Base-by-base conservation (phyloP, 371 early-diverging fungal genomes). In the Polyrhizophydium stewartii region DNA sequence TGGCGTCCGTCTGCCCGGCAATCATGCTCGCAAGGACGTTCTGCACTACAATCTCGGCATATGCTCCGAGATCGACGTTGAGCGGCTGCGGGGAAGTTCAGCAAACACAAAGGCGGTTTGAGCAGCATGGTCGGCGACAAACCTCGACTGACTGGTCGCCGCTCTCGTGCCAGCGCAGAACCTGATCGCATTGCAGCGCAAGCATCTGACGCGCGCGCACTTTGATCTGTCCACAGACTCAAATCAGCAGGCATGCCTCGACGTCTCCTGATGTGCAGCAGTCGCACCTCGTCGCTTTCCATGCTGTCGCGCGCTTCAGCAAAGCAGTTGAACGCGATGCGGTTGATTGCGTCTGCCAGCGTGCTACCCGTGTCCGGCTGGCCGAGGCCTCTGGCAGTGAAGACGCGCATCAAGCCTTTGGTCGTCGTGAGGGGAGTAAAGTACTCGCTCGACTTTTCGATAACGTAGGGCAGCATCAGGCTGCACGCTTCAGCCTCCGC, bases 21-120 rank as follows among this genome's bases (percentile, higher is more conserved):
- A 40, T 12, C 73, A 78, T 87, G 5, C 83, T 78, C 5, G 64
- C 57, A 37, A 89, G 72, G 1, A 83, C 79, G 43, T 71, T 70
- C 19, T 74, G 60, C 21, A 87, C 70, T 6, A 87, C 76, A 19
- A 78, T 27, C 46, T 30, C 52, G 27, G 65, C 67, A 9, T 57
- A 62, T 21, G 31, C 57, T 27, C n/a, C 21, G n/a, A n/a, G n/a
- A n/a, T n/a, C n/a, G n/a, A n/a, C n/a, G n/a, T n/a, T n/a, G n/a
- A n/a, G n/a, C n/a, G n/a, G n/a, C n/a, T n/a, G n/a, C n/a, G n/a
- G n/a, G n/a, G n/a, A n/a, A n/a, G n/a, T n/a, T n/a, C n/a, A n/a
- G n/a, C n/a, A n/a, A n/a, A n/a, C n/a, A n/a, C n/a, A n/a, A n/a
- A n/a, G n/a, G n/a, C n/a, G n/a, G n/a, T n/a, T n/a, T n/a, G n/a